Conservation (phyloP, 768 basidiomycete species). For the Leccinum subtestaceum region DNA sequence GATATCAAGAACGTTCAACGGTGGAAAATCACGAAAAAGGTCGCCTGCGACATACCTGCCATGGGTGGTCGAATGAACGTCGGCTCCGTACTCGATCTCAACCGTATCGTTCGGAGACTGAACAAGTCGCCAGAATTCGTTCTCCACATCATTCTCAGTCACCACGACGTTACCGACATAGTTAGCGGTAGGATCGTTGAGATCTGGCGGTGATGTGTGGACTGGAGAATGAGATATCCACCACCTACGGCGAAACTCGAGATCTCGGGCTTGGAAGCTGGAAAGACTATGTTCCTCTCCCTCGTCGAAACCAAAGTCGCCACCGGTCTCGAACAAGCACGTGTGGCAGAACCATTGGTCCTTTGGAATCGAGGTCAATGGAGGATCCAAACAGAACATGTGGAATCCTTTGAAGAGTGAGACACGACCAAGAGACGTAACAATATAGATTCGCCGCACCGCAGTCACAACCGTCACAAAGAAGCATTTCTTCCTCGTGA, state of each 20-base stretch:
- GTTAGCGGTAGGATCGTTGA: constrained; percentile 51
- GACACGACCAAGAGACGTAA: constrained; percentile 14
- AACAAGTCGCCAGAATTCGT: constrained; percentile 96
- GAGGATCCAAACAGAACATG: constrained; percentile 95
- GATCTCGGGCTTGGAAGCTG: constrained; percentile 88
- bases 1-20: constrained; percentile 23
- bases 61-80: constrained; percentile 95
- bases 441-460: constrained; percentile 41
- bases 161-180: constrained; percentile 60
- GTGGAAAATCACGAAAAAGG: constrained; percentile 21
- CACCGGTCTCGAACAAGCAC: constrained; percentile 87
- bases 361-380: constrained; percentile 78
- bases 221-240: constrained; percentile 73
- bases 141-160: constrained; percentile 90
- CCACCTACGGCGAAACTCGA: constrained; percentile 87
- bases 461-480: constrained; percentile 85
- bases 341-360: constrained; percentile 96
- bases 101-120: constrained; percentile 88
- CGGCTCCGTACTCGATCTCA: constrained; percentile 99
- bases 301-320: constrained; percentile 97
- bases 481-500: constrained; percentile 85
- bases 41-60: constrained; percentile 69
- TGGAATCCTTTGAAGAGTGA: constrained; percentile 71
- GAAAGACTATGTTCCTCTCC: constrained; percentile 93
- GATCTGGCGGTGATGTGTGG: constrained; percentile 30